These are phyloP conservation scores for Plasmodium chabaudi DNA, from an alignment of 169 alveolate species.

Conservation along the genomic window DNA sequence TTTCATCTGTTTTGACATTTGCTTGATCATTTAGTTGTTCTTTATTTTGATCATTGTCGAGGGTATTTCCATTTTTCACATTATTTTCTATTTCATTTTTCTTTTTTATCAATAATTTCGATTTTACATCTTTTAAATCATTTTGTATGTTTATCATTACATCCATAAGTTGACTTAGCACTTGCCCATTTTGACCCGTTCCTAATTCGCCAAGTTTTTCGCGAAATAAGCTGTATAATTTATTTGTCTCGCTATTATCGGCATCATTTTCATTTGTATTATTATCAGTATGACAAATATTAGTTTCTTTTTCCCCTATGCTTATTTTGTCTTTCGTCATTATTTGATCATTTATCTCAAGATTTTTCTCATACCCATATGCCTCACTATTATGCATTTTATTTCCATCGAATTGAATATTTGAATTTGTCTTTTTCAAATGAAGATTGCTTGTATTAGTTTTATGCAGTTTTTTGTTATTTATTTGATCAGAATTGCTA, in stretches of 20 bases:
- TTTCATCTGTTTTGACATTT: too few species aligned
- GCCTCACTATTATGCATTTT: neutral
- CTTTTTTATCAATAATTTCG: constrained; percentile 26
- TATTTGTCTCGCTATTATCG: neutral
- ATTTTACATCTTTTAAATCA: constrained; percentile 64
- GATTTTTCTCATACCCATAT: too few species aligned
- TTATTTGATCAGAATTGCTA: too few species aligned
- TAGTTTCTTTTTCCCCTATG: neutral
- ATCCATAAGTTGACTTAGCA: constrained; percentile 48
- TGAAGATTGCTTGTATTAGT: neutral
- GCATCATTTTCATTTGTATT: neutral
- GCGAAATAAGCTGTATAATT: constrained; percentile 10
- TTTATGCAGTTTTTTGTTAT: too few species aligned
- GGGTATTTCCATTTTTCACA: neutral
- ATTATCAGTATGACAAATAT: neutral
- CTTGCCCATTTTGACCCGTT: constrained; percentile 30
- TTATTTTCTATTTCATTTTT: neutral
- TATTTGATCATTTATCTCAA: neutral
- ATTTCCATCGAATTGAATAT: constrained; percentile 23
- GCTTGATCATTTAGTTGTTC: neutral
- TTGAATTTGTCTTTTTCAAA: constrained; percentile 12
- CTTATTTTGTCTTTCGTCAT: neutral
- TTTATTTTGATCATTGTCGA: neutral
- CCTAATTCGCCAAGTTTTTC: constrained; percentile 22
- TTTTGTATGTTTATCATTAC: constrained; percentile 70